phyloP scores from a whole-genome alignment of 768 basidiomycete genomes.

The Tubosaeta brunneosetosa region DNA sequence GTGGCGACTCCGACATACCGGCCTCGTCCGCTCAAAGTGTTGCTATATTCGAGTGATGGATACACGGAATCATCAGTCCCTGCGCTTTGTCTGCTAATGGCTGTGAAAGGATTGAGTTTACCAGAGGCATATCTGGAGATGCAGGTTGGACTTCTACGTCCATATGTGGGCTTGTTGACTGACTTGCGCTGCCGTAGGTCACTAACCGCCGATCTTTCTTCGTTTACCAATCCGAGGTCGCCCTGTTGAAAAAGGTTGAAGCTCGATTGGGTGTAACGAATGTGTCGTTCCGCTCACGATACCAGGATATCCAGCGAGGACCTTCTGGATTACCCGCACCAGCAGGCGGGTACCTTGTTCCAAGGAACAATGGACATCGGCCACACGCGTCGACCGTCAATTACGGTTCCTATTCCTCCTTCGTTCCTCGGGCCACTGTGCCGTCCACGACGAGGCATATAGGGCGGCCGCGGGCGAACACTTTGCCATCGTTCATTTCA shows the following conservation, averaged over 20 bases:
- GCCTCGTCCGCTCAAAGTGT: slow-evolving; percentile 64
- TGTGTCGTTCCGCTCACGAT: slow-evolving; percentile 21
- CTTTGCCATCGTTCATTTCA: slow-evolving; percentile 57
- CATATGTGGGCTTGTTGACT: background rate
- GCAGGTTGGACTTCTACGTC: slow-evolving; percentile 40
- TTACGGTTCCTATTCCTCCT: slow-evolving; percentile 14
- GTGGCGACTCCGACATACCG: slow-evolving; percentile 28
- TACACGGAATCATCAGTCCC: slow-evolving; percentile 92
- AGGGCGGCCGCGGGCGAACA: slow-evolving; percentile 63
- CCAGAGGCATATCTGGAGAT: slow-evolving; percentile 92
- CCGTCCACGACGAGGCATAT: slow-evolving; percentile 19
- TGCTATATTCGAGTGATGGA: slow-evolving; percentile 81
- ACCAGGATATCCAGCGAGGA: slow-evolving; percentile 23
- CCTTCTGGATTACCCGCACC: slow-evolving; percentile 1
- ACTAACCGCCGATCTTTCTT: slow-evolving; percentile 81
- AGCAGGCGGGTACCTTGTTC: slow-evolving; percentile 8
- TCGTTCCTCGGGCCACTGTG: slow-evolving; percentile 2
- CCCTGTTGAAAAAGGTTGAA: slow-evolving; percentile 69
- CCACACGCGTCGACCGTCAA: slow-evolving; percentile 20
- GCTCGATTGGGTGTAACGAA: slow-evolving; percentile 33
- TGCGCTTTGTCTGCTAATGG: slow-evolving; percentile 85
- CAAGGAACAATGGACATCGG: slow-evolving; percentile 16
- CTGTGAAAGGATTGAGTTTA: slow-evolving; percentile 54
- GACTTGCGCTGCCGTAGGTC: slow-evolving; percentile 30
- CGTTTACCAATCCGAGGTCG: slow-evolving; percentile 80